Conservation (phyloP, 1,139 yeast species). For the Saccharomyces hybrid region DNA sequence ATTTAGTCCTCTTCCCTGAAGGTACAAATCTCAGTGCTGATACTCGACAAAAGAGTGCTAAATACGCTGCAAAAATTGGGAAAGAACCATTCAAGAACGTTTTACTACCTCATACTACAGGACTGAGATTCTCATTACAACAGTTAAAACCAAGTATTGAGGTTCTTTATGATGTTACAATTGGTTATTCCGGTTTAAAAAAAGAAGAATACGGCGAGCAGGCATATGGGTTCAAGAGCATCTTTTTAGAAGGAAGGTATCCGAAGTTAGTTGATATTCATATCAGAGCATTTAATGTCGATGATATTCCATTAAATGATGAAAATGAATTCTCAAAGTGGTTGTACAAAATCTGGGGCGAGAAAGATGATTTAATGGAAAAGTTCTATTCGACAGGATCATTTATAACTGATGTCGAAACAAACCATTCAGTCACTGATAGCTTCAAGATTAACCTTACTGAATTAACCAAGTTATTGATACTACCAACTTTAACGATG, state of each 20-base stretch:
- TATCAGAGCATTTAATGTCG: slow-evolving; percentile 49
- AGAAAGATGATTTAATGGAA: slow-evolving; percentile 66
- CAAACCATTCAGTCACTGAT: slow-evolving; percentile 17
- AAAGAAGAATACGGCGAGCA: slow-evolving; percentile 71
- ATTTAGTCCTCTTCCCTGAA: slow-evolving; percentile 77
- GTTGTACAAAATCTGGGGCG: slow-evolving; percentile 69
- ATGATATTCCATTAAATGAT: slow-evolving; percentile 61
- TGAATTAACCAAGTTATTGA: slow-evolving; percentile 14
- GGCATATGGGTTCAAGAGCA: slow-evolving; percentile 54
- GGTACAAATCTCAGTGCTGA: slow-evolving; percentile 79
- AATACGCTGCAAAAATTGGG: slow-evolving; percentile 48
- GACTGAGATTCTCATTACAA: slow-evolving; percentile 60
- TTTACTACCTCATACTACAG: slow-evolving; percentile 74
- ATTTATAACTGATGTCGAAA: slow-evolving; percentile 33
- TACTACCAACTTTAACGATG: slow-evolving; percentile 11
- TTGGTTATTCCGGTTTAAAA: slow-evolving; percentile 68
- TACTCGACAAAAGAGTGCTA: slow-evolving; percentile 52
- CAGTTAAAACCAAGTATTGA: slow-evolving; percentile 54
- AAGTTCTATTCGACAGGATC: slow-evolving; percentile 51
- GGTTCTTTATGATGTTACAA: slow-evolving; percentile 73
- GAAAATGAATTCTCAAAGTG: slow-evolving; percentile 63
- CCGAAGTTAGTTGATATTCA: slow-evolving; percentile 62
- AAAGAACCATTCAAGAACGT: slow-evolving; percentile 50
- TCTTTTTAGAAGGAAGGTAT: slow-evolving; percentile 62
- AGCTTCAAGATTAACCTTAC: slow-evolving; percentile 11